These are phyloP conservation scores for Chenopodium suecicum DNA, from an alignment of 148 eudicot species.

Conservation along the genomic window DNA sequence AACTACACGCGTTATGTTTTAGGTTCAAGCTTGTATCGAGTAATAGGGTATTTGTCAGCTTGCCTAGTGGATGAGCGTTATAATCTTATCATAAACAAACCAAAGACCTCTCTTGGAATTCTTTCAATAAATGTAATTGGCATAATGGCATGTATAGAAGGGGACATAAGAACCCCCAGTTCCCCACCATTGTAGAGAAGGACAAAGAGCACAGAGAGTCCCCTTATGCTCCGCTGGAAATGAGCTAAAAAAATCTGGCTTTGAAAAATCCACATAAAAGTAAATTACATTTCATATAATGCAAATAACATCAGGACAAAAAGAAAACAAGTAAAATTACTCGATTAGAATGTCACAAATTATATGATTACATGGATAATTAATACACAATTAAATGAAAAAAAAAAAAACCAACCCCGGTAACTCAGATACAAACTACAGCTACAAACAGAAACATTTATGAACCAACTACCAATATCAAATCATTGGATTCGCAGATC, in stretches of 20 bases:
- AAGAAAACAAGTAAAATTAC: not conserved
- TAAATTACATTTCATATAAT: not conserved
- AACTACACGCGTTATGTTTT: too few species aligned
- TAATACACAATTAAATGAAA: conserved; percentile 12
- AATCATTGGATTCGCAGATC: conserved; percentile 15
- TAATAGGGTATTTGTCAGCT: too few species aligned
- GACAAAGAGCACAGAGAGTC: not conserved
- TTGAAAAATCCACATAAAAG: not conserved
- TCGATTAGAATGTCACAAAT: conserved; percentile 16
- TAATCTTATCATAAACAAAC: too few species aligned
- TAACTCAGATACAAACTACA: not conserved
- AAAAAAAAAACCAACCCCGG: not conserved
- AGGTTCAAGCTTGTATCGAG: too few species aligned
- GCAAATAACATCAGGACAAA: not conserved
- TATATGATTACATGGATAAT: conserved; percentile 23
- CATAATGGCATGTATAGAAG: not conserved
- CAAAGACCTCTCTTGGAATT: not conserved
- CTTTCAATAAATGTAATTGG: not conserved
- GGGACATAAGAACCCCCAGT: not conserved
- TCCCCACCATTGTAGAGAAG: not conserved
- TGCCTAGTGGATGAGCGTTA: too few species aligned
- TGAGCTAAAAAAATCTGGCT: not conserved
- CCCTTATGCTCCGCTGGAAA: not conserved
- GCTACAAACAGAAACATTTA: conserved; percentile 13
- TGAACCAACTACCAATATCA: conserved; percentile 21